Evolutionary conservation across 2,329 filamentous ascomycete species (phyloP), one percentile per base, ranked within the genome.

Genomic region (Truncatella angustata): DNA sequence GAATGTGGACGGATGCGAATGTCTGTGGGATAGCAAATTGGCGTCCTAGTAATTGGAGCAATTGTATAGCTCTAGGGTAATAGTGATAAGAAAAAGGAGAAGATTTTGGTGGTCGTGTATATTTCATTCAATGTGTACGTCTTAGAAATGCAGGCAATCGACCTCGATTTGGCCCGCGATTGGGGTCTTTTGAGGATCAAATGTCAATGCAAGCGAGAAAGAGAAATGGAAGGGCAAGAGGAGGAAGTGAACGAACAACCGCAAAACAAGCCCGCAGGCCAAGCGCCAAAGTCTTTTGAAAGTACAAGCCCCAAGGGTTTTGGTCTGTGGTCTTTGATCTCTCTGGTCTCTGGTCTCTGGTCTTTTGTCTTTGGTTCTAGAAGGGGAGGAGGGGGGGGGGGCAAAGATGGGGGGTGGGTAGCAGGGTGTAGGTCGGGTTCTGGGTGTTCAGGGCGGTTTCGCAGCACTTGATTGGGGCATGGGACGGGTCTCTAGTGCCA

Each of bases 401-500:
- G n/a, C n/a, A n/a, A n/a, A n/a, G n/a, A n/a, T n/a, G n/a, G n/a
- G n/a, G n/a, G n/a, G n/a, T n/a, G n/a, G n/a, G n/a, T n/a, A n/a
- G n/a, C n/a, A n/a, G n/a, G n/a, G n/a, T n/a, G n/a, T n/a, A n/a
- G n/a, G n/a, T n/a, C n/a, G 44, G 30, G 20, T 16, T 18, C 26
- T 16, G 21, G 44, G 18, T 21, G 28, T 24, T 47, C 24, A 47
- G 18, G 28, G 34, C 32, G 44, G 28, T 47, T 47, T 28, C 18
- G 40, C 44, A 14, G 14, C 23, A 18, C 23, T 32, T 35, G 44
- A 47, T 47, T 47, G 26, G 26, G 26, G 44, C 44, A 47, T 47
- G 28, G 20, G 28, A 47, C 44, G 44, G 26, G 44, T 32, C 34
- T 44, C 28, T 47, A 47, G 44, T 47, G 26, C 16, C 44, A 47